phyloP scores from a whole-genome alignment of 1,284 basidiomycete genomes.

The Neonothopanus nambi region DNA sequence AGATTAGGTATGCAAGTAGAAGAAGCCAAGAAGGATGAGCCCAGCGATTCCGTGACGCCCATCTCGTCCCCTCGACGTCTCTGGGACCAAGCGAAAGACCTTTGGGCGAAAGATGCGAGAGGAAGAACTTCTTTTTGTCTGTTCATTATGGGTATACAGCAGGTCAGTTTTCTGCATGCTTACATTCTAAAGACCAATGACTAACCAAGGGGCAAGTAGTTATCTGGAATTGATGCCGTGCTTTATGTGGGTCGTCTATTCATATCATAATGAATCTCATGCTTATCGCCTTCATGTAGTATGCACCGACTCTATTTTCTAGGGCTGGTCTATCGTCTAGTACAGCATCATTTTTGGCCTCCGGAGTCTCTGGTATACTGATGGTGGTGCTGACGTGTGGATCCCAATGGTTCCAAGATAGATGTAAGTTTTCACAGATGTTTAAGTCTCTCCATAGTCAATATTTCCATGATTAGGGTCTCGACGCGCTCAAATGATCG shows the following conservation, averaged over 20 bases:
- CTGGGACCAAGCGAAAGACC: slow-evolving; percentile 25
- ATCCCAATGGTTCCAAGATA: slow-evolving; percentile 8
- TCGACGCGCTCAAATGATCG: slow-evolving; percentile 2
- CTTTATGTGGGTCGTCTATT: slow-evolving; percentile 25
- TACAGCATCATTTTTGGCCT: slow-evolving; percentile 50
- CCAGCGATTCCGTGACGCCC: slow-evolving; percentile 24
- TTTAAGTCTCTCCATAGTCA: too few species aligned
- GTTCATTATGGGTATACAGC: slow-evolving; percentile 48
- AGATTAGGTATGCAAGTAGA: slow-evolving; percentile 28
- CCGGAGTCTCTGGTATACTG: slow-evolving; percentile 51
- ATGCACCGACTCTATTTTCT: slow-evolving; percentile 50
- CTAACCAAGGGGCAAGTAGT: slow-evolving; percentile 11
- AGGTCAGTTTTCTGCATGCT: slow-evolving; percentile 26
- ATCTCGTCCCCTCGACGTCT: slow-evolving; percentile 10
- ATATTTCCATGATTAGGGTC: too few species aligned
- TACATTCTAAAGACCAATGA: neutral
- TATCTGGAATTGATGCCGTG: slow-evolving; percentile 39
- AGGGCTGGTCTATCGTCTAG: slow-evolving; percentile 48
- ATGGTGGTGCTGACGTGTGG: slow-evolving; percentile 15
- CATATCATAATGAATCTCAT: slow-evolving; percentile 13
- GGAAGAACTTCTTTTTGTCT: slow-evolving; percentile 43
- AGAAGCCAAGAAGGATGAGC: slow-evolving; percentile 12
- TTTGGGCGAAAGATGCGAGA: slow-evolving; percentile 32
- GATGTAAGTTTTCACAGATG: neutral
- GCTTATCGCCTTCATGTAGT: slow-evolving; percentile 29